Conservation (phyloP, 2,329 filamentous ascomycete genomes). For the Neofusicoccum kwambonambiense region DNA sequence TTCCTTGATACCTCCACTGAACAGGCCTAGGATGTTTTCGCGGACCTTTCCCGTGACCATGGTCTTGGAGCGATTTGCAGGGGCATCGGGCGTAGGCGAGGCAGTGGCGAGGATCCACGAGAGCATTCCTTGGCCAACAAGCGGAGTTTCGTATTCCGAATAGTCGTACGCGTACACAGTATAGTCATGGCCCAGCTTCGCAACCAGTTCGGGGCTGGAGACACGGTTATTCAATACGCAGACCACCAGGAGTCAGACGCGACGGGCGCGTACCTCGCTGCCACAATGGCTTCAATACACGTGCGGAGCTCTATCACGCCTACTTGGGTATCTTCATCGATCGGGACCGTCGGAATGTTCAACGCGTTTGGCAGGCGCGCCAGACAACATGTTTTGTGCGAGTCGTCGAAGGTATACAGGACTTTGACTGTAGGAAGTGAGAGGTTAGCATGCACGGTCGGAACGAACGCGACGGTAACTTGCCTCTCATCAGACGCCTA, state of each 20-base stretch:
- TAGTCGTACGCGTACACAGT: slow-evolving; percentile 98
- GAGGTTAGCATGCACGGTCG: not conserved
- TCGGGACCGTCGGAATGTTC: slow-evolving; percentile 72
- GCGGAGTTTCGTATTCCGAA: slow-evolving; percentile 87
- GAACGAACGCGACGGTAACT: slow-evolving; percentile 22
- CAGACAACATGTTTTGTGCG: slow-evolving; percentile 84
- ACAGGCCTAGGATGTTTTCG: slow-evolving; percentile 79
- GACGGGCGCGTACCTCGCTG: slow-evolving; percentile 51
- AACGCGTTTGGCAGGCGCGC: slow-evolving; percentile 80
- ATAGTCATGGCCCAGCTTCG: slow-evolving; percentile 74
- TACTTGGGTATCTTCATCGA: slow-evolving; percentile 79
- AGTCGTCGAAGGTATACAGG: slow-evolving; percentile 90
- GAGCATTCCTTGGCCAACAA: slow-evolving; percentile 93
- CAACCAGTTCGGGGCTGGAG: slow-evolving; percentile 79
- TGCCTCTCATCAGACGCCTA: slow-evolving; percentile 48
- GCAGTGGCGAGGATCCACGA: slow-evolving; percentile 73
- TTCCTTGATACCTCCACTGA: slow-evolving; percentile 78
- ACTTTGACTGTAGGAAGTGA: slow-evolving; percentile 73
- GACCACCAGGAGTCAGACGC: not conserved
- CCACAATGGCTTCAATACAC: slow-evolving; percentile 79
- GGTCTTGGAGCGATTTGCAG: slow-evolving; percentile 61
- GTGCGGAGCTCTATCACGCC: slow-evolving; percentile 84
- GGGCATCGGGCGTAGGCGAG: slow-evolving; percentile 54
- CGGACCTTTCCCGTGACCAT: slow-evolving; percentile 88
- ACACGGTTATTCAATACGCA: slow-evolving; percentile 7